Base-by-base conservation (phyloP, 495 filamentous ascomycete species). In the Sabuloglossum arenarium region DNA sequence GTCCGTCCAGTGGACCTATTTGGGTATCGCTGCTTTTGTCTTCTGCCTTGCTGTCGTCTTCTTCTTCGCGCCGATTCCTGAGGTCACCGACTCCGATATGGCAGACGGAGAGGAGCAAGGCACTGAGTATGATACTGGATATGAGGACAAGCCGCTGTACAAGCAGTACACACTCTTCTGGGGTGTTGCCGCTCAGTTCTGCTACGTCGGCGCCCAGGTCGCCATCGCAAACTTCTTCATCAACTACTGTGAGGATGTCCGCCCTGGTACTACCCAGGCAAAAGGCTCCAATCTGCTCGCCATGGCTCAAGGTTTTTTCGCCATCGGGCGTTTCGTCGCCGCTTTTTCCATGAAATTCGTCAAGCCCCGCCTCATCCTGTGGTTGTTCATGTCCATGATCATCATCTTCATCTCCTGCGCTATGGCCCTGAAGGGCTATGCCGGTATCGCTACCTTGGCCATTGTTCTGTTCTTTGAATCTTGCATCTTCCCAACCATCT, bases 11-110 rank as follows among this genome's bases (percentile, higher is more conserved):
- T 86, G 80, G 79, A 79, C 82, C 3, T 88, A 88, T 64, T 72
- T 85, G 5, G 81, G 78, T 34, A 81, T 86, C 54, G 83, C 79
- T 14, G 68, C 69, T 66, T 86, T 86, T 62, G 82, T 85, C 52
- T 77, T 76, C 63, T 32, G 77, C 31, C 73, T 88, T 4, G 78
- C 79, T 16, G 62, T 75, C 52, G 69, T 82, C 50, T 86, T 86
- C 69, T 81, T 73, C 66, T 61, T 85, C 32, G 72, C 75, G 5
- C 70, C 70, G 0, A 81, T 86, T 37, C 82, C 82, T 28, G 81
- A 86, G 65, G 76, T 86, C 61, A 85, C 81, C 3, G 82, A 88
- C 61, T 80, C 81, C 30, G 81, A 85, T 64, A 84, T 84, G 79
- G 76, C 71, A 24, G 71, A 72, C 34, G 75, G 74, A 56, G 71